Evolutionary conservation across 176 grass and related monocot species (phyloP).

Genomic region (Carex cristatella): DNA sequence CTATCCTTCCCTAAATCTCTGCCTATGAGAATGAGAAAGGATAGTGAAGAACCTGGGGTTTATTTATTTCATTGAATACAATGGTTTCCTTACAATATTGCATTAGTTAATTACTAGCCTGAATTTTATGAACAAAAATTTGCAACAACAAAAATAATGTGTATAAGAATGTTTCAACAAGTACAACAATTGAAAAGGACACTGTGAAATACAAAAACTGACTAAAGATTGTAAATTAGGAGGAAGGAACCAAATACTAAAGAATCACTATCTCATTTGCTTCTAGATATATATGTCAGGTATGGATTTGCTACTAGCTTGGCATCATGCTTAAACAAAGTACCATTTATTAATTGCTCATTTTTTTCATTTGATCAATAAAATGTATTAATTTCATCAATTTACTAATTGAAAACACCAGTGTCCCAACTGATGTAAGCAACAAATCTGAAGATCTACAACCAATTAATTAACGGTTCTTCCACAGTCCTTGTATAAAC

Average conservation of each 20-base stretch:
- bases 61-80: too few species aligned
- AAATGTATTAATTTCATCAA: not conserved
- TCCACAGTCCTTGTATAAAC: not conserved
- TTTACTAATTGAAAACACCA: constrained; percentile 25
- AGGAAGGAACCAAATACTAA: not conserved
- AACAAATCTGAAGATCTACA: not conserved
- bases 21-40: not conserved
- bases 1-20: not conserved
- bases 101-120: not conserved
- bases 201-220: not conserved
- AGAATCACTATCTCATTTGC: not conserved
- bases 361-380: not conserved
- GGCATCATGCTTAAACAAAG: not conserved
- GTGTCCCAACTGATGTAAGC: not conserved
- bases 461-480: constrained; percentile 27
- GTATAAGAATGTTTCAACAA: not conserved
- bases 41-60: not conserved
- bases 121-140: not conserved
- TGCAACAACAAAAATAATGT: not conserved
- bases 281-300: not conserved
- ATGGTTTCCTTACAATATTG: not conserved
- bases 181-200: not conserved
- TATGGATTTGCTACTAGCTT: not conserved
- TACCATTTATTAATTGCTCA: not conserved
- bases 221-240: not conserved